A percentile compares a stretch with the other conserved stretches of the same genome.
Conservation (phyloP, 2,329 filamentous ascomycete genomes). For the Rugonectria rugulosa region DNA sequence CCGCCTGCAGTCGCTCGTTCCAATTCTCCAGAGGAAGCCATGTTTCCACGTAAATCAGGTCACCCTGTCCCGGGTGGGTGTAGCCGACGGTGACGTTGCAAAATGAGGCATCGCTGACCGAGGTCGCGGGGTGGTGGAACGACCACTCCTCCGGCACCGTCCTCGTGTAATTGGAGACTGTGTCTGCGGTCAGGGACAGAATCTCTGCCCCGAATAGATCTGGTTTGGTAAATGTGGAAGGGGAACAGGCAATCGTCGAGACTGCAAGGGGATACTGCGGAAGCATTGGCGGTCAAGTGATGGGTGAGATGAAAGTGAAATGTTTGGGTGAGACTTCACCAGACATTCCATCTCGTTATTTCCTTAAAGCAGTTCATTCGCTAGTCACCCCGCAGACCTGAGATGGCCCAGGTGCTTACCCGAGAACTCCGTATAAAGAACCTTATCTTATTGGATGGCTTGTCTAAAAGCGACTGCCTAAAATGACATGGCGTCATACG, state of each 20-base stretch:
- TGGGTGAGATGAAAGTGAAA: too few relatives aligned
- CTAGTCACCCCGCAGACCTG: too few relatives aligned
- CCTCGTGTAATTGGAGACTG: background rate
- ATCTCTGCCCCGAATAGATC: background rate
- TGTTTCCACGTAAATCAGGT: slow-evolving; percentile 1
- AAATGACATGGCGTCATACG: too few relatives aligned
- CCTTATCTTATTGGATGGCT: too few relatives aligned
- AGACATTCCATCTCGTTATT: too few relatives aligned
- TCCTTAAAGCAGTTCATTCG: too few relatives aligned
- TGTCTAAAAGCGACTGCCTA: too few relatives aligned
- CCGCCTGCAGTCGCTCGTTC: slow-evolving; percentile 21
- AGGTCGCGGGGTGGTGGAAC: background rate
- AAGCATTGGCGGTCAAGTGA: background rate
- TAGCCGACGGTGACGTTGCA: slow-evolving; percentile 15
- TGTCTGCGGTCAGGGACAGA: background rate
- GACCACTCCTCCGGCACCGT: background rate
- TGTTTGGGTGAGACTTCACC: too few relatives aligned
- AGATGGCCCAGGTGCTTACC: too few relatives aligned
- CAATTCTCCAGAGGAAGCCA: slow-evolving; percentile 14
- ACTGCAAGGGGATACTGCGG: slow-evolving; percentile 2
- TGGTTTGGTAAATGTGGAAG: background rate
- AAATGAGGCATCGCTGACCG: slow-evolving; percentile 1
- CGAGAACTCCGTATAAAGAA: too few relatives aligned
- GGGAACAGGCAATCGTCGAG: background rate
- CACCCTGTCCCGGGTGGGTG: slow-evolving; percentile 10